Conservation (phyloP, 306 rosid genomes). For the Dalbergia oliveri region DNA sequence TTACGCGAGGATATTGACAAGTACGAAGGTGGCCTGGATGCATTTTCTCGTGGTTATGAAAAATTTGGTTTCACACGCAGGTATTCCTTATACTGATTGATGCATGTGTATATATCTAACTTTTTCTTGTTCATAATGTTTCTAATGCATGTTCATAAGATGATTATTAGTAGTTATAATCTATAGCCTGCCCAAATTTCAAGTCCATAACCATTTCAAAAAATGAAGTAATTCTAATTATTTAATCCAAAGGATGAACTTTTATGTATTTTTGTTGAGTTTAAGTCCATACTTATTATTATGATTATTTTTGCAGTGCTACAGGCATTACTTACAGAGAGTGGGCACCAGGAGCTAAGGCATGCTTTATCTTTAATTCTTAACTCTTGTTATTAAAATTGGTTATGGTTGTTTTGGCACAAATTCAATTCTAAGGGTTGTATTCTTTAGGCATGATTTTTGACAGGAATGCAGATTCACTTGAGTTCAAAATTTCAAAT, state of each 20-base stretch:
- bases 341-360: constrained; percentile 99
- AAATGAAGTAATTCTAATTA: not conserved
- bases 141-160: not conserved
- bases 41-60: constrained; percentile 96
- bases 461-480: constrained; percentile 27
- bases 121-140: not conserved
- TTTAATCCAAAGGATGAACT: not conserved
- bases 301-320: constrained; percentile 61
- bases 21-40: constrained; percentile 93
- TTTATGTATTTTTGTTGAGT: too few species aligned
- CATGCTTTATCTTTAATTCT: constrained; percentile 42
- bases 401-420: not conserved
- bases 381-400: constrained; percentile 5
- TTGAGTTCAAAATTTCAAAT: not conserved
- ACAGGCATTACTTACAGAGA: constrained; percentile 92
- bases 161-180: not conserved
- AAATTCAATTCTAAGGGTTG: constrained; percentile 9
- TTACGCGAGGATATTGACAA: constrained; percentile 80
- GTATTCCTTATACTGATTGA: constrained; percentile 51
- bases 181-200: not conserved
- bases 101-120: not conserved
- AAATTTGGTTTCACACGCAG: constrained; percentile 90
- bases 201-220: not conserved
- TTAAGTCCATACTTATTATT: not conserved
- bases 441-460: not conserved